A percentile compares a stretch with the other conserved stretches of the same genome.
These are phyloP conservation scores for Anisodus tanguticus DNA, from an alignment of 257 asterid species.

Conservation along the genomic window DNA sequence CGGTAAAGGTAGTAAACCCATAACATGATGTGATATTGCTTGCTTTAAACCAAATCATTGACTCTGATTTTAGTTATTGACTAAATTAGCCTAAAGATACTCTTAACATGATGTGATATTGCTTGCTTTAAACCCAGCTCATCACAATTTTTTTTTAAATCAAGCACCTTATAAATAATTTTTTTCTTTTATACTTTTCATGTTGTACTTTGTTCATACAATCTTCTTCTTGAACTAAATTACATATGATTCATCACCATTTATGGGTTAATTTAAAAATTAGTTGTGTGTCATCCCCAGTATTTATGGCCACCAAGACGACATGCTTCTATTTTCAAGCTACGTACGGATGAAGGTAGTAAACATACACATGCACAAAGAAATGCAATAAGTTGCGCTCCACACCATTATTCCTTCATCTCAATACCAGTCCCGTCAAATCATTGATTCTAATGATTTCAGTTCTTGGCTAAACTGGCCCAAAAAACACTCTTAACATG, in stretches of 20 bases:
- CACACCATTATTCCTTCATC: neutral
- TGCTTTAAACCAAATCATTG: too few relatives aligned
- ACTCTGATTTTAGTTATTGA: neutral
- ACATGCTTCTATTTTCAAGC: neutral
- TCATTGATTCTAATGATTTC: neutral
- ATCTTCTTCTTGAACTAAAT: too few relatives aligned
- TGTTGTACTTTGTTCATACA: too few relatives aligned
- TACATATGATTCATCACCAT: too few relatives aligned
- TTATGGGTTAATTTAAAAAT: neutral
- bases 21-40: too few relatives aligned
- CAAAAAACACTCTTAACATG: neutral
- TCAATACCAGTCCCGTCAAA: neutral
- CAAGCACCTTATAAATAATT: too few relatives aligned
- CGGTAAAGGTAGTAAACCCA: neutral
- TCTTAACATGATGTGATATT: neutral
- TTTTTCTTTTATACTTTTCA: too few relatives aligned
- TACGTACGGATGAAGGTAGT: neutral
- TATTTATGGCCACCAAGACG: neutral
- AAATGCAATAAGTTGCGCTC: neutral
- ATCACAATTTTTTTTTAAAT: neutral
- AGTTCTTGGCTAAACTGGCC: too few relatives aligned
- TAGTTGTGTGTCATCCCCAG: neutral
- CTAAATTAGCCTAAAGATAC: too few relatives aligned
- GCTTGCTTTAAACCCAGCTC: neutral
- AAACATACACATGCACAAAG: neutral